These are phyloP conservation scores for Colletotrichum ledebouriae DNA, from an alignment of 2,329 filamentous ascomycete genomes.

Conservation along the genomic window DNA sequence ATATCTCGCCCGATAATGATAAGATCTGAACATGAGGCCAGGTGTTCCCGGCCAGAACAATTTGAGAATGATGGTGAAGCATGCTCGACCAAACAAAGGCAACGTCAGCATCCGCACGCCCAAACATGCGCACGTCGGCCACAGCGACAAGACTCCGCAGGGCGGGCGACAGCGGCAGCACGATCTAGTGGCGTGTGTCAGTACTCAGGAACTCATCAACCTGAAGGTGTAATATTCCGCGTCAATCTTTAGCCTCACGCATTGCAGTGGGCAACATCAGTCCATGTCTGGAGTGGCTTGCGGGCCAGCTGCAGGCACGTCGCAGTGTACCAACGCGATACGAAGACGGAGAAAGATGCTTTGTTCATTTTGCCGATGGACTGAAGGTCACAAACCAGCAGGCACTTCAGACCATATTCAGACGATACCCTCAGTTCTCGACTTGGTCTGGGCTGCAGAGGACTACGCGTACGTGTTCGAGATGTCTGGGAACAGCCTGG, in stretches of 20 bases:
- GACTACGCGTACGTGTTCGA: conserved; percentile 42
- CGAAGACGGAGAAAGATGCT: conserved; percentile 2
- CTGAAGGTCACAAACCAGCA: conserved; percentile 11
- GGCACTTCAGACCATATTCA: not conserved
- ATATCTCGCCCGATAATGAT: conserved; percentile 1
- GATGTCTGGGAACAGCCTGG: conserved; percentile 32
- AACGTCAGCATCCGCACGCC: conserved; percentile 12
- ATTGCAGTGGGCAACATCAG: conserved; percentile 3
- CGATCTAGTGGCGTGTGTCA: too few relatives aligned
- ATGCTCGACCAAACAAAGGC: conserved; percentile 5
- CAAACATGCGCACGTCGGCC: conserved; percentile 6
- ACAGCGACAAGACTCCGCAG: not conserved
- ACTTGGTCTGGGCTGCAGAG: conserved; percentile 24
- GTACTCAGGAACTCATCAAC: not conserved
- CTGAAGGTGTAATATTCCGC: conserved; percentile 12
- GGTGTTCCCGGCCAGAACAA: conserved; percentile 12
- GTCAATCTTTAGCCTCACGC: conserved; percentile 22
- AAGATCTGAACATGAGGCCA: not conserved
- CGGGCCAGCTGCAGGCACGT: conserved; percentile 4
- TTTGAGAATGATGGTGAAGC: conserved; percentile 30
- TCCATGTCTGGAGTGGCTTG: conserved; percentile 28
- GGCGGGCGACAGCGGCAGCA: conserved; percentile 10
- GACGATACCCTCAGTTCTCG: conserved; percentile 10
- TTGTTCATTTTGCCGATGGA: not conserved
- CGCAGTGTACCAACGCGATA: not conserved